Conservation (phyloP, 257 asterid species). For the Solanum sejunctum region DNA sequence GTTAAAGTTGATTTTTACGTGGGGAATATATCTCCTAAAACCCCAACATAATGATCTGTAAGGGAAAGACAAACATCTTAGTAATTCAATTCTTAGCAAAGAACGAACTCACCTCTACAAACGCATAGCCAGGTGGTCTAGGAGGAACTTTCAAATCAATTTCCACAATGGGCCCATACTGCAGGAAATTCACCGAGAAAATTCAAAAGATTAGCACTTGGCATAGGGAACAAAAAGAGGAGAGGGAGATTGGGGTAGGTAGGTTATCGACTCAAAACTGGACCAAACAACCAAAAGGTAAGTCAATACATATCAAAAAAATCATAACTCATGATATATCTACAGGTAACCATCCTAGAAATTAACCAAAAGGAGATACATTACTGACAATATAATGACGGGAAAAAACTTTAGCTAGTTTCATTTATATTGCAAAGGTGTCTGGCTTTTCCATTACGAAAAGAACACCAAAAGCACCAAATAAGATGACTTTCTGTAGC, state of each 20-base stretch:
- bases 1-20: not conserved
- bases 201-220: not conserved
- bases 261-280: not conserved
- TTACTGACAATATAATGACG: not conserved
- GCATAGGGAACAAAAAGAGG: not conserved
- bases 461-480: not conserved
- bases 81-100: not conserved
- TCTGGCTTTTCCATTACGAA: not conserved
- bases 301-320: not conserved
- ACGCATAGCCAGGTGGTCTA: conserved; percentile 86
- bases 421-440: not conserved
- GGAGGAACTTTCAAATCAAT: conserved; percentile 81
- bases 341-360: not conserved
- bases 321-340: not conserved
- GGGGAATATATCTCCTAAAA: not conserved
- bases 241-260: not conserved
- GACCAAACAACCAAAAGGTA: not conserved
- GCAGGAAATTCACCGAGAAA: conserved; percentile 5
- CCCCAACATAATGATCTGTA: not conserved
- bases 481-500: not conserved
- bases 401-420: not conserved
- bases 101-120: conserved; percentile 71
- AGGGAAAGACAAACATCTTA: not conserved
- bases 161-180: conserved; percentile 68
- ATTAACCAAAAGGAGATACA: not conserved